phyloP scores from a whole-genome alignment of 805 yeast species.

The Monosporozyma yasuniensis region DNA sequence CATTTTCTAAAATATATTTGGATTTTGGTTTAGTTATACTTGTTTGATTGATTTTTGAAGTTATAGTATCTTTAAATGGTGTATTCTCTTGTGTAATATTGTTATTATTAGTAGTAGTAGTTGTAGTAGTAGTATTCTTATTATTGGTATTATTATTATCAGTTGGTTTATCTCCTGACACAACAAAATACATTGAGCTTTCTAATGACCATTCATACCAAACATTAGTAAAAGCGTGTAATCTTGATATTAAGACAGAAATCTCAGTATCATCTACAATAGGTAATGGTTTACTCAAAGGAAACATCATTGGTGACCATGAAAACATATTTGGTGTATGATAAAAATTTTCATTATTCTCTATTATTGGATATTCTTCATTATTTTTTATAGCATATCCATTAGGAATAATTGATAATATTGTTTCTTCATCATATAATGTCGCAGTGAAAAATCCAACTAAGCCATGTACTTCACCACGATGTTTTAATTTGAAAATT shows the following conservation, averaged over 20 bases:
- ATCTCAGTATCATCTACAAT: slow-evolving; percentile 48
- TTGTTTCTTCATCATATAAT: slow-evolving; percentile 47
- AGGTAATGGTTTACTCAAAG: slow-evolving; percentile 45
- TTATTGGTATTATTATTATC: too few species aligned
- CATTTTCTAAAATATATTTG: not conserved
- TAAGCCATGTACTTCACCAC: slow-evolving; percentile 60
- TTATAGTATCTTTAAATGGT: not conserved
- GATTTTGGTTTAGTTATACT: not conserved
- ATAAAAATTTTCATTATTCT: slow-evolving; percentile 4
- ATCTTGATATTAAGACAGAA: slow-evolving; percentile 44
- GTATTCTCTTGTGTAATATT: not conserved
- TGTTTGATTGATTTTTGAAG: not conserved
- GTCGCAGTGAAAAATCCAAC: slow-evolving; percentile 67
- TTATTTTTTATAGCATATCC: slow-evolving; percentile 3
- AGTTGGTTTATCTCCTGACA: slow-evolving; percentile 18
- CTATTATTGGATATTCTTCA: not conserved
- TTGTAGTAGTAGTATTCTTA: too few species aligned
- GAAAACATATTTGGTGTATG: slow-evolving; percentile 42
- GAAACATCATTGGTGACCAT: slow-evolving; percentile 66
- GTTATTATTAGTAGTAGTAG: too few species aligned
- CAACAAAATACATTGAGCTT: slow-evolving; percentile 37
- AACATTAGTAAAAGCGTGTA: slow-evolving; percentile 30
- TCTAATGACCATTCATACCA: slow-evolving; percentile 68
- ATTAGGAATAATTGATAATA: slow-evolving; percentile 24
- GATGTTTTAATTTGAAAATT: slow-evolving; percentile 38